These are phyloP conservation scores for Trametes elegans DNA, from an alignment of 768 basidiomycete species.

Conservation along the genomic window DNA sequence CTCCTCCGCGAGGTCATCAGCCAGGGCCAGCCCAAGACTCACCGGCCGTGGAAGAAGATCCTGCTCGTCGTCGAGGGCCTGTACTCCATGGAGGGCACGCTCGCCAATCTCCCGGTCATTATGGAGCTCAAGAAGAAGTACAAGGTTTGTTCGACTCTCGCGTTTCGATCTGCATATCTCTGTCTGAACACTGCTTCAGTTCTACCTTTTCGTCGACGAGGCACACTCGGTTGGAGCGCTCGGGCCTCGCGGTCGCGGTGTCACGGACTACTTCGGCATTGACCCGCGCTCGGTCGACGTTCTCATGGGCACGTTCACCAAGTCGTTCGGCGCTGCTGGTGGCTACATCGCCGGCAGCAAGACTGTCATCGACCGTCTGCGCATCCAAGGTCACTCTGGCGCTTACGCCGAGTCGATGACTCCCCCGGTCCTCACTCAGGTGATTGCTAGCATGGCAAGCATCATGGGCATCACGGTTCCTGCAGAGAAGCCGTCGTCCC, in stretches of 20 bases:
- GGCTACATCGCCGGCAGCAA: slow-evolving; percentile 92
- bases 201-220: slow-evolving; percentile 94
- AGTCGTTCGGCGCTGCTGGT: slow-evolving; percentile 90
- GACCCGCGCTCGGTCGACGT: slow-evolving; percentile 82
- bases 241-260: slow-evolving; percentile 92
- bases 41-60: slow-evolving; percentile 99
- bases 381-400: slow-evolving; percentile 77
- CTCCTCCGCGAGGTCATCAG: slow-evolving; percentile 88
- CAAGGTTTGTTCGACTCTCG: slow-evolving; percentile 61
- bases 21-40: slow-evolving; percentile 96
- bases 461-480: slow-evolving; percentile 82
- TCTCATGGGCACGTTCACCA: slow-evolving; percentile 98
- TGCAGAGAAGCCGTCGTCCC: slow-evolving; percentile 30
- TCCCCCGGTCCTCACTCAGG: slow-evolving; percentile 87
- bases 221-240: slow-evolving; percentile 97
- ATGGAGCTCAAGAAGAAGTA: slow-evolving; percentile 89
- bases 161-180: background rate
- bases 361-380: slow-evolving; percentile 75
- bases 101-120: slow-evolving; percentile 80
- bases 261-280: slow-evolving; percentile 90
- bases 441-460: slow-evolving; percentile 89
- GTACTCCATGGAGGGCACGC: slow-evolving; percentile 98
- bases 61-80: slow-evolving; percentile 91
- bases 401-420: slow-evolving; percentile 89
- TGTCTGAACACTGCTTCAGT: slow-evolving; percentile 54